Conservation (phyloP, 2,329 filamentous ascomycete species). For the Teratosphaeria destructans region DNA sequence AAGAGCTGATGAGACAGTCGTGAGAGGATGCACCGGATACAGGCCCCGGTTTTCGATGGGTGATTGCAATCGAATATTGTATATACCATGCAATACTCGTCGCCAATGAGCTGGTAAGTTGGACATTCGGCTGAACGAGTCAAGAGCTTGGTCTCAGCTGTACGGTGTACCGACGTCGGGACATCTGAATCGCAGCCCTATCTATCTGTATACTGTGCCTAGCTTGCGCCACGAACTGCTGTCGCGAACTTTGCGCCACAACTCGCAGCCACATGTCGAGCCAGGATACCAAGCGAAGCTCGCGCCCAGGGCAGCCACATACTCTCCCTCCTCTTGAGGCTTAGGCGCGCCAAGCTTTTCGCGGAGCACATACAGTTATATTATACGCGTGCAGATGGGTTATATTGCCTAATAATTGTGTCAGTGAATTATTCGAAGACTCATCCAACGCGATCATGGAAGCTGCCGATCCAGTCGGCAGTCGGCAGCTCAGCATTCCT, state of each 20-base stretch:
- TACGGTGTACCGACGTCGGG: not conserved
- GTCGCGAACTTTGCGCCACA: not conserved
- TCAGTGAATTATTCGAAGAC: too few relatives aligned
- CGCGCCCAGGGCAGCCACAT: not conserved
- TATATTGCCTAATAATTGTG: too few relatives aligned
- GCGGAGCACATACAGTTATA: not conserved
- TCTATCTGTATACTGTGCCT: not conserved
- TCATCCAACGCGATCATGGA: too few relatives aligned
- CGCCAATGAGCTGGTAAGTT: not conserved
- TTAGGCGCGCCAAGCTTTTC: not conserved
- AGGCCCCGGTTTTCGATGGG: too few relatives aligned
- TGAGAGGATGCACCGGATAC: not conserved
- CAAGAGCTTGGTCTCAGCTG: not conserved
- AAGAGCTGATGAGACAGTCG: not conserved
- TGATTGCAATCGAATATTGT: not conserved
- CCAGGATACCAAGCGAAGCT: not conserved
- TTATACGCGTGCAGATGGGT: not conserved
- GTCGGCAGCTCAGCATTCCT: not conserved
- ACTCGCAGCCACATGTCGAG: not conserved
- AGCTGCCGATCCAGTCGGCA: not conserved
- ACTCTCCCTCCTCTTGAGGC: not conserved
- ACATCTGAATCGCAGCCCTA: not conserved
- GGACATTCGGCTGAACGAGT: not conserved
- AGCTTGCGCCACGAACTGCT: not conserved
- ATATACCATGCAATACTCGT: not conserved